A percentile compares a stretch with the other conserved stretches of the same genome.
phyloP scores from a whole-genome alignment of 768 basidiomycete genomes.

The Hemileccinum rubropunctum region DNA sequence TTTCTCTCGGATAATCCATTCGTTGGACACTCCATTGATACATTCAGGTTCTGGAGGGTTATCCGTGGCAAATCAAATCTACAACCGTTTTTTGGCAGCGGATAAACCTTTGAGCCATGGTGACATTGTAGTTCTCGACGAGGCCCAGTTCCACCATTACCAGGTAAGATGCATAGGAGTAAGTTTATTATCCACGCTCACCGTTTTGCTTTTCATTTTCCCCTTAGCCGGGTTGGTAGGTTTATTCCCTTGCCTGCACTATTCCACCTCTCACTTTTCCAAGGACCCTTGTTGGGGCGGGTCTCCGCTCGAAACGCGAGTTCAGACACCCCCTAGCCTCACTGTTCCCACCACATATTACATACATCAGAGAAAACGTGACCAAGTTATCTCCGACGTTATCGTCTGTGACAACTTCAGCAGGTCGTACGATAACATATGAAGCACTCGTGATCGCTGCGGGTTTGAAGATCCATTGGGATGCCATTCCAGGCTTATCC shows the following conservation, averaged over 20 bases:
- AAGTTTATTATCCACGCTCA: slow-evolving; percentile 3
- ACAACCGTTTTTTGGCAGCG: slow-evolving; percentile 69
- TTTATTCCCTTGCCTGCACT: neutral
- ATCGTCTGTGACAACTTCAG: slow-evolving; percentile 69
- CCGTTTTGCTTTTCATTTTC: neutral
- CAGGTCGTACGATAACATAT: slow-evolving; percentile 71
- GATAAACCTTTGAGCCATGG: slow-evolving; percentile 64
- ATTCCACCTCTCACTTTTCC: slow-evolving; percentile 1
- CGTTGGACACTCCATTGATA: neutral
- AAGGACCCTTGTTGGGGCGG: slow-evolving; percentile 91
- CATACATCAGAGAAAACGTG: slow-evolving; percentile 67
- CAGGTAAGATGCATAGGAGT: slow-evolving; percentile 45
- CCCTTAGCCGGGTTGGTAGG: slow-evolving; percentile 83
- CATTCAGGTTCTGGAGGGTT: slow-evolving; percentile 74
- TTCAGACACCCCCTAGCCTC: slow-evolving; percentile 63
- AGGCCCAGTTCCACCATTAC: slow-evolving; percentile 80
- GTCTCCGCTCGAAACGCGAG: slow-evolving; percentile 67
- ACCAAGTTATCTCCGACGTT: slow-evolving; percentile 69
- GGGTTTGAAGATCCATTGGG: slow-evolving; percentile 86
- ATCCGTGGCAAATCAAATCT: slow-evolving; percentile 84
- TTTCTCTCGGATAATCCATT: neutral
- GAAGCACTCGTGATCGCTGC: slow-evolving; percentile 54
- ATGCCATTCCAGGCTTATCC: slow-evolving; percentile 59
- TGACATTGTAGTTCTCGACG: slow-evolving; percentile 87
- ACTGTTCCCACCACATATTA: slow-evolving; percentile 55